Percentiles rank a stretch among this genome's conserved stretches.
Evolutionary conservation across 2,329 filamentous ascomycete species (phyloP).

Genomic region (Sordariomycetes sp.): DNA sequence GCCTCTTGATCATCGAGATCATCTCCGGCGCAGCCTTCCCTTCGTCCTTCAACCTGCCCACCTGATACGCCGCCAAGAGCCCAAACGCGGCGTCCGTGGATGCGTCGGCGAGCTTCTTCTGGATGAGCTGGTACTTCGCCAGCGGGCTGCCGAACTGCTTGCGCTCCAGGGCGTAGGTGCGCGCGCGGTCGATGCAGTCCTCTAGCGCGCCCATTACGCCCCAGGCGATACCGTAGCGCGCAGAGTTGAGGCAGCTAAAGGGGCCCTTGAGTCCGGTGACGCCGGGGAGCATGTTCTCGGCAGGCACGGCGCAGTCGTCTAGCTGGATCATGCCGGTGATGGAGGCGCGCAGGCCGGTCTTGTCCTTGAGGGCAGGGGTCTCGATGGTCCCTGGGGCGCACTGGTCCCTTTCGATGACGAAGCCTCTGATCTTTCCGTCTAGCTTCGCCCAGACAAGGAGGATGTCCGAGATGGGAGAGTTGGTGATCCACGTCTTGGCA

Average conservation of each 20-base stretch:
- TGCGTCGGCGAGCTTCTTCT: constrained; percentile 95
- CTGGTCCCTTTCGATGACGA: constrained; percentile 72
- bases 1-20: constrained; percentile 92
- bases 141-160: constrained; percentile 97
- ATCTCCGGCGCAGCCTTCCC: constrained; percentile 85
- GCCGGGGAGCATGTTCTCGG: constrained; percentile 85
- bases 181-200: constrained; percentile 70
- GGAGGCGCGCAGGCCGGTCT: constrained; percentile 84
- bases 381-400: constrained; percentile 81
- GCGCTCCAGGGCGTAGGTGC: constrained; percentile 77
- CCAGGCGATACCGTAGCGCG: constrained; percentile 84
- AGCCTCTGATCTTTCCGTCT: constrained; percentile 88
- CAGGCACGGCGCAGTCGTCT: constrained; percentile 76
- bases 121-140: constrained; percentile 90
- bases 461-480: constrained; percentile 78
- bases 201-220: constrained; percentile 89
- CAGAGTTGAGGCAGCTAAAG: constrained; percentile 89
- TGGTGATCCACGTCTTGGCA: constrained; percentile 90
- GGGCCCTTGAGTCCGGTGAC: constrained; percentile 79
- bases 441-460: constrained; percentile 88
- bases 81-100: constrained; percentile 84
- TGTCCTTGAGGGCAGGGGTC: constrained; percentile 86
- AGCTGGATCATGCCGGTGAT: constrained; percentile 98
- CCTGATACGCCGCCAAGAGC: constrained; percentile 79
- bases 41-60: constrained; percentile 84